Evolutionary conservation across 169 alveolate species (phyloP), one percentile per base, ranked within the genome.

Genomic region (Eimeria sp.): DNA sequence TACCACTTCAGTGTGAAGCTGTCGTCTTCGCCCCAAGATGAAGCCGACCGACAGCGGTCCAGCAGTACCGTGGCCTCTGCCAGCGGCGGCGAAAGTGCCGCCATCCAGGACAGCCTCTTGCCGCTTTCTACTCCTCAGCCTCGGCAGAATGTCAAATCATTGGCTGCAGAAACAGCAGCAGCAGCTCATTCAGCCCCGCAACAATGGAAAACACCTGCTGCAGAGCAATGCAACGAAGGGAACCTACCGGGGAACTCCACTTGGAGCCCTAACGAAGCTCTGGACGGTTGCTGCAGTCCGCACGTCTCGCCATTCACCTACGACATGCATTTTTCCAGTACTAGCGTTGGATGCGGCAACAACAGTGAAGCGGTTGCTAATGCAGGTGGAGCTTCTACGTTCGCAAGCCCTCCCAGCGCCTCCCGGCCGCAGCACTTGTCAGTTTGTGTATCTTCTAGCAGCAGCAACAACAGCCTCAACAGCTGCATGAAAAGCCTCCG

Each of bases 61-160:
- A 34, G 78, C 78, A 86, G 80, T 72, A 86, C 92, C n/a, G 92
- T 58, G 14, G 78, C 92, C n/a, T 86, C 92, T 30, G n/a, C 67
- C 43, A 20, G 27, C 20, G 67, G 92, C 63, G 78, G 92, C 30
- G 92, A 58, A n/a, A 27, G 80, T 13, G 63, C 34, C 40, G 51
- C 72, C 5, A 82, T 30, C 73, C 90, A 18, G n/a, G 92, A 86
- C 63, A 86, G 82, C 80, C 78, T 58, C 80, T 61, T 86, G 25
- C 70, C 61, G 40, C 49, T 51, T 10, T 49, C 61, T 40, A 22
- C 65, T 54, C 47, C 65, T 51, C 73, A n/a, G 73, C 73, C 22
- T 3, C 75, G 51, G 72, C 75, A 54, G 27, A 27, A 54, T 30
- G 65, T 61, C 27, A 34, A 49, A 16, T 49, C 65, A 27, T 47